A percentile compares a stretch with the other conserved stretches of the same genome.
phyloP scores from a whole-genome alignment of 2,329 filamentous ascomycete genomes.

The Penicillium sp. region DNA sequence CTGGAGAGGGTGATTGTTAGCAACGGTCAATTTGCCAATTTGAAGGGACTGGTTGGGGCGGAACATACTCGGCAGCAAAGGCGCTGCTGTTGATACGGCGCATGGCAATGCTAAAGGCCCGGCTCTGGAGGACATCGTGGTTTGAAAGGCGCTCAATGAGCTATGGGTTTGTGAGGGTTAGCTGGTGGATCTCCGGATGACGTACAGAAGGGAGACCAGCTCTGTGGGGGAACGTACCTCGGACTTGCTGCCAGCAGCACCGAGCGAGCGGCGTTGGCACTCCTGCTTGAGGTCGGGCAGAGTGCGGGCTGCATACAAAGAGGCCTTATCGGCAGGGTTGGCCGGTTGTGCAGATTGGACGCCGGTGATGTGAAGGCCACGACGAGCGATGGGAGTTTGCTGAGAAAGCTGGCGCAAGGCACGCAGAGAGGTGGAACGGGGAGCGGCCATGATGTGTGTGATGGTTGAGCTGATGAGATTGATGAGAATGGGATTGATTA shows the following conservation, averaged over 20 bases:
- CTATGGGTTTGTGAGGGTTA: slow-evolving; percentile 30
- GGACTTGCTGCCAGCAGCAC: slow-evolving; percentile 49
- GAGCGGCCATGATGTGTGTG: slow-evolving; percentile 43
- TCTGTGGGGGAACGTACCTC: slow-evolving; percentile 43
- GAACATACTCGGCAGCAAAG: slow-evolving; percentile 40
- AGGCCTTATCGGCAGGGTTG: slow-evolving; percentile 54
- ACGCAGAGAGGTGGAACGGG: slow-evolving; percentile 48
- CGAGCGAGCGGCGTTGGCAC: slow-evolving; percentile 53
- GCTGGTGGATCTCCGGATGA: slow-evolving; percentile 1
- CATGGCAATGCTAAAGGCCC: slow-evolving; percentile 58
- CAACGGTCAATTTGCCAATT: slow-evolving; percentile 20
- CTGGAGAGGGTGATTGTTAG: slow-evolving; percentile 51
- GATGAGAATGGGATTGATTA: too few relatives aligned
- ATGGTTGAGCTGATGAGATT: not conserved
- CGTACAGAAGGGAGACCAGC: not conserved
- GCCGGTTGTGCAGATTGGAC: slow-evolving; percentile 56
- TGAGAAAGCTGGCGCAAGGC: slow-evolving; percentile 47
- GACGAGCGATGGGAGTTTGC: slow-evolving; percentile 43
- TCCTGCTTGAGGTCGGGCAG: slow-evolving; percentile 54
- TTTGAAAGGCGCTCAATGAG: slow-evolving; percentile 55
- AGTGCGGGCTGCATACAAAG: slow-evolving; percentile 53
- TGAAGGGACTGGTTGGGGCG: slow-evolving; percentile 1
- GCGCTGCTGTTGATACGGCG: slow-evolving; percentile 49
- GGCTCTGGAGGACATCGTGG: slow-evolving; percentile 54
- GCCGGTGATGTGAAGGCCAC: slow-evolving; percentile 62